Evolutionary conservation across 768 basidiomycete species (phyloP).

Genomic region (Phlegmacium glaucopus): DNA sequence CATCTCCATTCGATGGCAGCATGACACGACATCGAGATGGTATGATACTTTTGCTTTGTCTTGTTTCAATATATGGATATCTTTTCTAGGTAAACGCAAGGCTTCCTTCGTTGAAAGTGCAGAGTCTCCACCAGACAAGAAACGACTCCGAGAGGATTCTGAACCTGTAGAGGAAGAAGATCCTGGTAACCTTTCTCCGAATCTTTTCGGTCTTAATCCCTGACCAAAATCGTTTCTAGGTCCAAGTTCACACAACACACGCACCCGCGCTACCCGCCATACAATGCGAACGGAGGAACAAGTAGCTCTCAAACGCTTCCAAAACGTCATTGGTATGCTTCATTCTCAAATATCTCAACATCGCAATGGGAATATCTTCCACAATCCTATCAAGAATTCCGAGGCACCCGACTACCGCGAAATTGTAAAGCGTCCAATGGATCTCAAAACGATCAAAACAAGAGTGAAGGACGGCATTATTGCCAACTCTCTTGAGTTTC

Average conservation of each 20-base stretch:
- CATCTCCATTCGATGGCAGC: slow-evolving; percentile 27
- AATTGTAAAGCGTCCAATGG: slow-evolving; percentile 93
- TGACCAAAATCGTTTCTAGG: slow-evolving; percentile 15
- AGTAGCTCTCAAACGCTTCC: slow-evolving; percentile 67
- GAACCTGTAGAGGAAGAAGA: slow-evolving; percentile 69
- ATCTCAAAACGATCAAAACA: slow-evolving; percentile 89
- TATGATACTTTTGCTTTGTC: slow-evolving; percentile 7
- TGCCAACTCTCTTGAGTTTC: slow-evolving; percentile 79
- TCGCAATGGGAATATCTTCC: slow-evolving; percentile 86
- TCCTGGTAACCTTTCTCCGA: slow-evolving; percentile 30
- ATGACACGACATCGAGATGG: slow-evolving; percentile 28
- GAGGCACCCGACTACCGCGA: slow-evolving; percentile 92
- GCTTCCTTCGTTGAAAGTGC: slow-evolving; percentile 48
- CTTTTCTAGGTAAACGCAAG: slow-evolving; percentile 58
- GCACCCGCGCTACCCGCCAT: slow-evolving; percentile 30
- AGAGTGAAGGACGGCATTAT: slow-evolving; percentile 83
- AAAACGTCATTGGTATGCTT: slow-evolving; percentile 77
- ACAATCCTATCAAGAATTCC: slow-evolving; percentile 81
- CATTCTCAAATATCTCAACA: slow-evolving; percentile 82
- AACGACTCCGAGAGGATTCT: slow-evolving; percentile 64
- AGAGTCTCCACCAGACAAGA: slow-evolving; percentile 49
- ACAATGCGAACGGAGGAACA: slow-evolving; percentile 43
- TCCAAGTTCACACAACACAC: slow-evolving; percentile 27
- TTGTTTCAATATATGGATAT: neutral
- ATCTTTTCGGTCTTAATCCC: slow-evolving; percentile 6